These are phyloP conservation scores for Xylaria bambusicola DNA, from an alignment of 495 filamentous ascomycete species.

Conservation along the genomic window DNA sequence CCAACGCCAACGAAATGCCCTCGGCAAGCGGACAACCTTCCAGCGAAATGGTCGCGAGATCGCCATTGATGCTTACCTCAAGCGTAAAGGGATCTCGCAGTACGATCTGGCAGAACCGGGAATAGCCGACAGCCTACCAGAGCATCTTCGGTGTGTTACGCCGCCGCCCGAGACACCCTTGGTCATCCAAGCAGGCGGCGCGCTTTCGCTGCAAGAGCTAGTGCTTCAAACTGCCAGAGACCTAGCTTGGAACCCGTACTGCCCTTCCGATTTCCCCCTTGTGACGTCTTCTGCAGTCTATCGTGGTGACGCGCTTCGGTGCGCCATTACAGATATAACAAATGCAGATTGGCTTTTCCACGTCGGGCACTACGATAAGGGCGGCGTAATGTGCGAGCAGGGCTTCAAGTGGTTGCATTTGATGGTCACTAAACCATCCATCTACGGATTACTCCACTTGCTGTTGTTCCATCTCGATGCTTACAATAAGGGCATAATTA, in stretches of 20 bases:
- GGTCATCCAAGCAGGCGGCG: conserved; percentile 24
- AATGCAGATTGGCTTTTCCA: conserved; percentile 36
- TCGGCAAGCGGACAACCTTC: conserved; percentile 40
- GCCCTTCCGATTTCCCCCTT: conserved; percentile 28
- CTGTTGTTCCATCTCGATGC: conserved; percentile 32
- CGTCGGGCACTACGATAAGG: conserved; percentile 30
- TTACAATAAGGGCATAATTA: conserved; percentile 33
- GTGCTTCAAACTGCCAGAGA: conserved; percentile 32
- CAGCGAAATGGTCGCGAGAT: conserved; percentile 39
- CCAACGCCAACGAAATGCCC: conserved; percentile 39
- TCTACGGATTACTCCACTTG: conserved; percentile 34
- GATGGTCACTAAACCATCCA: conserved; percentile 31
- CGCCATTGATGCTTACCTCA: conserved; percentile 39
- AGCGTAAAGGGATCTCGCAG: conserved; percentile 39
- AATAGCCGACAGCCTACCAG: conserved; percentile 33
- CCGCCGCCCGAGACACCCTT: conserved; percentile 34
- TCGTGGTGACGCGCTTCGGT: conserved; percentile 32
- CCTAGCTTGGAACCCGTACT: conserved; percentile 36
- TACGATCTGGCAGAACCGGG: conserved; percentile 40
- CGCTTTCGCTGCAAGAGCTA: conserved; percentile 33
- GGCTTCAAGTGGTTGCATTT: conserved; percentile 32
- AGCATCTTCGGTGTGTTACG: conserved; percentile 38
- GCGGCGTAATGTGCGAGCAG: conserved; percentile 34
- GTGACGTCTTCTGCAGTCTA: conserved; percentile 31
- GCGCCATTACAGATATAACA: conserved; percentile 36